Evolutionary conservation across 2,329 filamentous ascomycete species (phyloP).

Genomic region (Hirsutella minnesotensis): DNA sequence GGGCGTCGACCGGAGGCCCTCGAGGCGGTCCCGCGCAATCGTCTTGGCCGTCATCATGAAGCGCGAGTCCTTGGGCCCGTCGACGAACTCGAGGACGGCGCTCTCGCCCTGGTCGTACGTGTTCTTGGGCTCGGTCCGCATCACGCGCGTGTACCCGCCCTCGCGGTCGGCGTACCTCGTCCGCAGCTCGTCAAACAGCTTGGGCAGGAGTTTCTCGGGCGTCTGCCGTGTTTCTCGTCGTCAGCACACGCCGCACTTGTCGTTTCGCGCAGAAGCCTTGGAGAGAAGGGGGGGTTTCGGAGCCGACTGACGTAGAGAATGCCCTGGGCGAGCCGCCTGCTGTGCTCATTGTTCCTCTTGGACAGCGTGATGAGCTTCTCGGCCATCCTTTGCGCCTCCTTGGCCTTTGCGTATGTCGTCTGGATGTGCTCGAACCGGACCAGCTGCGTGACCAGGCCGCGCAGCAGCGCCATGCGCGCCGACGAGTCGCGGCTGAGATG

Average conservation of each 20-base stretch:
- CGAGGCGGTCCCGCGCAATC: slow-evolving; percentile 50
- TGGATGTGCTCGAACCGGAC: slow-evolving; percentile 87
- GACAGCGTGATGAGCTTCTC: slow-evolving; percentile 91
- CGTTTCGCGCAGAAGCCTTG: not conserved
- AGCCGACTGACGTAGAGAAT: slow-evolving; percentile 67
- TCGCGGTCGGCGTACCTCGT: slow-evolving; percentile 67
- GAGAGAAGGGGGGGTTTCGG: slow-evolving; percentile 2
- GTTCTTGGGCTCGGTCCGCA: slow-evolving; percentile 82
- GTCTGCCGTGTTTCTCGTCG: slow-evolving; percentile 31
- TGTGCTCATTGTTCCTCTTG: slow-evolving; percentile 83
- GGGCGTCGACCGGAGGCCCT: slow-evolving; percentile 49
- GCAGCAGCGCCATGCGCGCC: slow-evolving; percentile 83
- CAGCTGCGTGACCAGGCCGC: slow-evolving; percentile 91
- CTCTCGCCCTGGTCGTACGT: slow-evolving; percentile 74
- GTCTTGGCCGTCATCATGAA: slow-evolving; percentile 89
- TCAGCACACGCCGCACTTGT: not conserved
- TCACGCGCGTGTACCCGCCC: slow-evolving; percentile 89
- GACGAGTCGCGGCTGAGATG: slow-evolving; percentile 76
- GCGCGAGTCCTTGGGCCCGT: slow-evolving; percentile 85
- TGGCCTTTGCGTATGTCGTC: slow-evolving; percentile 93
- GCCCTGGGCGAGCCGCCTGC: slow-evolving; percentile 58
- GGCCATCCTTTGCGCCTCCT: slow-evolving; percentile 86
- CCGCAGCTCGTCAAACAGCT: slow-evolving; percentile 76
- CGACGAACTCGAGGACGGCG: slow-evolving; percentile 88
- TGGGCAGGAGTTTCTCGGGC: slow-evolving; percentile 60